These are phyloP conservation scores for Casuarina cunninghamiana DNA, from an alignment of 306 rosid species.

Conservation along the genomic window DNA sequence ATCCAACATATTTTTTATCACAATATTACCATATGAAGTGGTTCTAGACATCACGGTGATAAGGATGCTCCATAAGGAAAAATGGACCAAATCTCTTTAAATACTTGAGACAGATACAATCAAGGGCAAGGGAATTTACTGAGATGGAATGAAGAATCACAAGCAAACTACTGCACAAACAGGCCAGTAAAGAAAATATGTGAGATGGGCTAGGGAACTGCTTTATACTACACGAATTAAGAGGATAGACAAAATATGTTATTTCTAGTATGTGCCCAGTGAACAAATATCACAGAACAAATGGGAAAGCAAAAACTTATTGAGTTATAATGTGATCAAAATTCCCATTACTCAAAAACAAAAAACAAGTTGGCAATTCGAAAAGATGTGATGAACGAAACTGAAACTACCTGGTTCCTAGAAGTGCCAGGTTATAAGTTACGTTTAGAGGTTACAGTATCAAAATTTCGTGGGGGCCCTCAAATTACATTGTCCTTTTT, in stretches of 20 bases:
- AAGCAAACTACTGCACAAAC: not conserved
- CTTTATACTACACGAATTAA: not conserved
- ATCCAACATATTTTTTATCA: not conserved
- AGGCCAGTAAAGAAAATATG: not conserved
- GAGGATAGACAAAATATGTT: not conserved
- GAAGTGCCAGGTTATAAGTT: not conserved
- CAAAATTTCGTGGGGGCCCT: constrained; percentile 34
- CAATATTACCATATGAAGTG: not conserved
- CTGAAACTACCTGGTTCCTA: constrained; percentile 1
- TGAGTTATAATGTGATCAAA: not conserved
- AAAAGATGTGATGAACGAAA: constrained; percentile 17
- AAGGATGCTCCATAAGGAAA: not conserved
- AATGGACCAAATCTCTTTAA: not conserved
- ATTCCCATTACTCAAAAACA: not conserved
- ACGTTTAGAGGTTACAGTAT: constrained; percentile 9
- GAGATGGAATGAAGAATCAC: not conserved
- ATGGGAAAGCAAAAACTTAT: not conserved
- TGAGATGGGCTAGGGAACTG: not conserved
- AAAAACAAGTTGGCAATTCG: not conserved
- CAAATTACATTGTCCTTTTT: constrained; percentile 25
- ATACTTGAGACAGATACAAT: not conserved
- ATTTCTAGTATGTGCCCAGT: not conserved
- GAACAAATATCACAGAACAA: not conserved
- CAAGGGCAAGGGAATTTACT: not conserved
- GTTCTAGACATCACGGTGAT: not conserved